Evolutionary conservation across 1,284 basidiomycete species (phyloP), one percentile per base, ranked within the genome.

Genomic region (Cutaneotrichosporon sp.): DNA sequence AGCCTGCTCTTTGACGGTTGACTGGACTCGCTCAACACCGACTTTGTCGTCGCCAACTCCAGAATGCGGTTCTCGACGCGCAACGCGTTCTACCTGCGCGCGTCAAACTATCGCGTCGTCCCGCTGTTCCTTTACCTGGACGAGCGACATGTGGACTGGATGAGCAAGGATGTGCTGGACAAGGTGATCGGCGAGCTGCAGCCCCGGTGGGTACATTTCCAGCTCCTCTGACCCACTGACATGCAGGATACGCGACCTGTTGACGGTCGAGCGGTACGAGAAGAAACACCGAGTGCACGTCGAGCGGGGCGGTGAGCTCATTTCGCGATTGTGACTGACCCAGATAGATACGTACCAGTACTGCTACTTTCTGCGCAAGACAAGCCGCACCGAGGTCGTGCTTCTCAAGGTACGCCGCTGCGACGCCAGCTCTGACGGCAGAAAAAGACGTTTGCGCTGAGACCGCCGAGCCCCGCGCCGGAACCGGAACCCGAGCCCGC

Each of bases 121-220:
- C 72, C 72, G 2, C 59, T 70, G 18, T 72, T 70, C 54, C 60
- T 74, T 4, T 74, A 74, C 50, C 65, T 74, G 47, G 72, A 74
- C 54, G 72, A 74, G 43, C 55, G 72, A 17, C 72, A 74, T 71
- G 69, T 70, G 22, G 66, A 72, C 54, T 74, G 72, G 72, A 74
- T 74, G 70, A 58, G 58, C 23, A 67, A 71, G 35, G 42, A 42
- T 4, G 63, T 68, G 4, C 58, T 74, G 2, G 66, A 72, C 46
- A 59, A 64, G 4, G 72, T 74, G 38, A 74, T 74, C 15, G 61
- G 47, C 12, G 62, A 61, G 23, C 47, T 74, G 34, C 64, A 74
- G 51, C 43, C 59, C 12, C 67, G 67, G 67, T 68, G 43, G 49
- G 66, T 37, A 4, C 10, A 8, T 12, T 18, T 2, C 4, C 3